Evolutionary conservation across 139 green algal genomes (phyloP).

Genomic region (Marvania coccoides): DNA sequence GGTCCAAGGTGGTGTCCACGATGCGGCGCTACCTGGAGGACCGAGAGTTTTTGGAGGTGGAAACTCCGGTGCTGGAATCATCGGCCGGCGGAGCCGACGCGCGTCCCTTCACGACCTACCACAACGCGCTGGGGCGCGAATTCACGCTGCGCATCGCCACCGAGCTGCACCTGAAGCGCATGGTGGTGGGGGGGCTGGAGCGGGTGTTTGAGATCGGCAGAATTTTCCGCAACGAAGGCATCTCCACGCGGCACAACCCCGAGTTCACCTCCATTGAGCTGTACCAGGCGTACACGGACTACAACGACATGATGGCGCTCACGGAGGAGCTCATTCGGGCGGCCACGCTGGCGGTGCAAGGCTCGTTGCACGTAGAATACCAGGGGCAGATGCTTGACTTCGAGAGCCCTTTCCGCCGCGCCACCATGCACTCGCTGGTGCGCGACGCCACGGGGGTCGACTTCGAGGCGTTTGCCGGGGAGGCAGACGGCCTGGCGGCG

Average conservation of each 20-base stretch:
- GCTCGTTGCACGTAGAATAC: slow-evolving; percentile 50
- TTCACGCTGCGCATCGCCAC: slow-evolving; percentile 96
- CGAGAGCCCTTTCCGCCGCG: slow-evolving; percentile 71
- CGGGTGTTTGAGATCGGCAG: slow-evolving; percentile 95
- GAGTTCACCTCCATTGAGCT: slow-evolving; percentile 97
- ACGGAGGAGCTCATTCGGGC: slow-evolving; percentile 78
- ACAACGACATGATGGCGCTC: slow-evolving; percentile 94
- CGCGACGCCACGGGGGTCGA: slow-evolving; percentile 50
- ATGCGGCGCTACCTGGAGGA: slow-evolving; percentile 81
- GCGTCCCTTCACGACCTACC: slow-evolving; percentile 90
- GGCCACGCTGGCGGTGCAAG: slow-evolving; percentile 32
- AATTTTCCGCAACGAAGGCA: slow-evolving; percentile 97
- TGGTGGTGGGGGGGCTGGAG: slow-evolving; percentile 88
- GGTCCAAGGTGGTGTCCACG: slow-evolving; percentile 63
- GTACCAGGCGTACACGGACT: slow-evolving; percentile 95
- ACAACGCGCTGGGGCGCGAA: slow-evolving; percentile 81
- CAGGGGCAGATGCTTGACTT: slow-evolving; percentile 79
- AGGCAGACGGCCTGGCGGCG: slow-evolving; percentile 26
- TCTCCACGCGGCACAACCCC: slow-evolving; percentile 92
- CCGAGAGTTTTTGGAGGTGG: slow-evolving; percentile 65
- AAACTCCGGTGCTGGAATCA: slow-evolving; percentile 78
- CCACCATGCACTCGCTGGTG: slow-evolving; percentile 87
- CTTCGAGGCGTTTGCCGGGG: not conserved
- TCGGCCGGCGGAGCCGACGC: slow-evolving; percentile 90
- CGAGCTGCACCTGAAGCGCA: slow-evolving; percentile 95